Percentiles rank a stretch among this genome's conserved stretches.
These are phyloP conservation scores for Byssochlamys sp. DNA, from an alignment of 2,329 filamentous ascomycete species.

Conservation along the genomic window DNA sequence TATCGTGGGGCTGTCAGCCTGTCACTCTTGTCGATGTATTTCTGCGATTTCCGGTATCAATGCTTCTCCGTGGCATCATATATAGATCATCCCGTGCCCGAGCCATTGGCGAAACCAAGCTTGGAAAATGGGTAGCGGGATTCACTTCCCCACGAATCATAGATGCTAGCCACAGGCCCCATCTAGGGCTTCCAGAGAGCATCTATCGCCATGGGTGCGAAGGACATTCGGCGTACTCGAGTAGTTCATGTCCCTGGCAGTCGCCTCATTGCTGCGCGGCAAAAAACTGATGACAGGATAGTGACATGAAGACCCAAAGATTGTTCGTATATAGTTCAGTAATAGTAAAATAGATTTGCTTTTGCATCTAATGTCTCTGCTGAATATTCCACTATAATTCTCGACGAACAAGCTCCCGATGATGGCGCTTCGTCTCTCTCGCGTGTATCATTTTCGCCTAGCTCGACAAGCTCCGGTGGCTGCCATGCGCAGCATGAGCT, in stretches of 20 bases:
- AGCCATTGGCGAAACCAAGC: not conserved
- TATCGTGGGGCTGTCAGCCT: not conserved
- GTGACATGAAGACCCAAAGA: not conserved
- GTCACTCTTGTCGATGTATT: not conserved
- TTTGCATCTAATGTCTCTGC: not conserved
- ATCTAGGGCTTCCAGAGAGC: not conserved
- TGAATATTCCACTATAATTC: not conserved
- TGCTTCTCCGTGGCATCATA: not conserved
- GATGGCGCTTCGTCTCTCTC: not conserved
- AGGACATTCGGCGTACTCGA: not conserved
- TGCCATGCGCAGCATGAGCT: not conserved
- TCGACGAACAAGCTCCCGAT: not conserved
- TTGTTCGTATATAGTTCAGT: not conserved
- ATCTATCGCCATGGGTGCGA: not conserved
- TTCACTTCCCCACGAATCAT: not conserved
- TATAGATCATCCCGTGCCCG: not conserved
- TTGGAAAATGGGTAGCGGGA: not conserved
- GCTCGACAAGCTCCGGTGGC: not conserved
- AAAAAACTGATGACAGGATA: not conserved
- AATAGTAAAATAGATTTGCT: not conserved
- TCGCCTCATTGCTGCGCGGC: constrained; percentile 1
- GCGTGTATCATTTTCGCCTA: not conserved
- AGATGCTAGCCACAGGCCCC: not conserved
- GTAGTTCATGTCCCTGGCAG: constrained; percentile 1
- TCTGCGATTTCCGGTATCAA: not conserved